These are phyloP conservation scores for Phyllosticta capitalensis DNA, from an alignment of 2,329 filamentous ascomycete species.

Conservation along the genomic window DNA sequence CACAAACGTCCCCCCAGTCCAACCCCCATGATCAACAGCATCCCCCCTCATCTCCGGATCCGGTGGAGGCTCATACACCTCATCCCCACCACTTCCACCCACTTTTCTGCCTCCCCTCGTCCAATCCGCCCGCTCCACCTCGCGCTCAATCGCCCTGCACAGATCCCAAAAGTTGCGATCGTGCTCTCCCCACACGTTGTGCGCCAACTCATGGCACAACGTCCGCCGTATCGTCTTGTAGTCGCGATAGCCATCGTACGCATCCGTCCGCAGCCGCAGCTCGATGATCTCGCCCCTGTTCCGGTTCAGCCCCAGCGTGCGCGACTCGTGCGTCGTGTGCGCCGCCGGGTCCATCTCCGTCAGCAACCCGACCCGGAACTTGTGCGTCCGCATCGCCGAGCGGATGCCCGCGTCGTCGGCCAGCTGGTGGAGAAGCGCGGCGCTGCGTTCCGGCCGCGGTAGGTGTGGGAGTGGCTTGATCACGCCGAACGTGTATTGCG, in stretches of 20 bases:
- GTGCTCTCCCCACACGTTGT: slow-evolving; percentile 80
- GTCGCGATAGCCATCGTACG: slow-evolving; percentile 85
- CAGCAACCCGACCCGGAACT: slow-evolving; percentile 73
- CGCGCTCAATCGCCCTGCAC: slow-evolving; percentile 75
- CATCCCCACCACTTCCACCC: slow-evolving; percentile 15
- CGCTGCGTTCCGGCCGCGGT: slow-evolving; percentile 62
- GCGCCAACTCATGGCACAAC: slow-evolving; percentile 87
- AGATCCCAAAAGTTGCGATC: slow-evolving; percentile 84
- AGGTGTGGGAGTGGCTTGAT: slow-evolving; percentile 69
- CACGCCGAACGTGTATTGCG: slow-evolving; percentile 70
- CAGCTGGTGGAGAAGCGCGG: slow-evolving; percentile 64
- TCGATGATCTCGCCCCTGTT: slow-evolving; percentile 88
- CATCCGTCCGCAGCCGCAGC: slow-evolving; percentile 81
- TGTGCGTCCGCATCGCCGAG: slow-evolving; percentile 71
- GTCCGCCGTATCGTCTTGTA: slow-evolving; percentile 88
- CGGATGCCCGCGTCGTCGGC: slow-evolving; percentile 78
- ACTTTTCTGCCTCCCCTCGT: slow-evolving; percentile 50
- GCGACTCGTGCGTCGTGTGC: slow-evolving; percentile 73
- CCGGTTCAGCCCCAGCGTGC: slow-evolving; percentile 77
- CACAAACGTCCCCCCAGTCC: slow-evolving; percentile 34
- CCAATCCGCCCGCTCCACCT: slow-evolving; percentile 77
- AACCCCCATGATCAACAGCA: slow-evolving; percentile 32
- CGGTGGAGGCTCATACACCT: slow-evolving; percentile 22
- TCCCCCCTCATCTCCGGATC: slow-evolving; percentile 17
- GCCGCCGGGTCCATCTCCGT: slow-evolving; percentile 91